A percentile compares a stretch with the other conserved stretches of the same genome.
These are phyloP conservation scores for Leccinum variicolor DNA, from an alignment of 768 basidiomycete species.

Conservation along the genomic window DNA sequence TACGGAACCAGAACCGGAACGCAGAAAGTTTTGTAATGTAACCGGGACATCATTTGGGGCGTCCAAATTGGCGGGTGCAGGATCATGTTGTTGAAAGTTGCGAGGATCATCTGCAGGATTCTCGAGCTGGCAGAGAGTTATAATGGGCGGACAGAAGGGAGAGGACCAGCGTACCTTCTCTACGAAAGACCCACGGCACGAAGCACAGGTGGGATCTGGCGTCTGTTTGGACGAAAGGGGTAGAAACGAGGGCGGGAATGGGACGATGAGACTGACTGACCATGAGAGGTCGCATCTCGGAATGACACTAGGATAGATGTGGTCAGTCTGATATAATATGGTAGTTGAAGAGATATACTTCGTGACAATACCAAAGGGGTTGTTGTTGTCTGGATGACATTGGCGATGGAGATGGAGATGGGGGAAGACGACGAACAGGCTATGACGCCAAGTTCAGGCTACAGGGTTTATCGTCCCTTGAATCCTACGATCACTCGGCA, in stretches of 20 bases:
- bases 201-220: constrained; percentile 80
- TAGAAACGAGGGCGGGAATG: neutral
- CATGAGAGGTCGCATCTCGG: constrained; percentile 88
- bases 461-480: neutral
- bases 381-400: constrained; percentile 72
- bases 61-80: constrained; percentile 24
- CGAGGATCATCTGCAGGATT: constrained; percentile 75
- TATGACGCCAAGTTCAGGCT: constrained; percentile 8
- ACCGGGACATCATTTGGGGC: constrained; percentile 34
- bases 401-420: constrained; percentile 7
- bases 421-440: neutral
- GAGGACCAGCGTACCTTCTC: constrained; percentile 49
- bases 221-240: constrained; percentile 40
- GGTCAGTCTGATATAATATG: constrained; percentile 11
- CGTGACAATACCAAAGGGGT: constrained; percentile 70
- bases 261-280: constrained; percentile 38
- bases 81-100: constrained; percentile 51
- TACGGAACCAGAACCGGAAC: constrained; percentile 35
- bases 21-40: constrained; percentile 45
- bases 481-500: constrained; percentile 2
- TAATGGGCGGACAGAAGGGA: neutral
- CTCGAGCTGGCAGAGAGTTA: constrained; percentile 55
- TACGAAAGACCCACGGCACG: constrained; percentile 78
- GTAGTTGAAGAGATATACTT: constrained; percentile 39
- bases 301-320: constrained; percentile 60